phyloP scores from a whole-genome alignment of 2,329 filamentous ascomycete species.

The Nakataea oryzae region DNA sequence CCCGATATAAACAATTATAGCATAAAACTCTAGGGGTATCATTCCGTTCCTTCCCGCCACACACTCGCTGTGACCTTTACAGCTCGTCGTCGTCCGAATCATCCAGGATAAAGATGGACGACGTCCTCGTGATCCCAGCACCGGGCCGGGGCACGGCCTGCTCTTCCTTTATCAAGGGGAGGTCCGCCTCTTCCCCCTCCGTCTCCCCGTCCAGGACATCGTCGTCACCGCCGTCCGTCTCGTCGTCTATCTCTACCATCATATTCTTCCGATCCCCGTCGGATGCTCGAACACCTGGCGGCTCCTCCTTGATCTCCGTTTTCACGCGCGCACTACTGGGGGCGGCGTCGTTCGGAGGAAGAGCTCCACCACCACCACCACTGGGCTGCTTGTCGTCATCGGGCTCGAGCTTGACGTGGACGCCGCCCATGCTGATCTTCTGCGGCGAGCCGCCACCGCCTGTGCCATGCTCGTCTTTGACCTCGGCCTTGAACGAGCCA shows the following conservation, averaged over 20 bases:
- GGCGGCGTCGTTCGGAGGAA: background rate
- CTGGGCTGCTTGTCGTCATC: background rate
- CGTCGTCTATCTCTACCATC: constrained; percentile 3
- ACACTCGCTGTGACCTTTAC: background rate
- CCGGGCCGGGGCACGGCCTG: background rate
- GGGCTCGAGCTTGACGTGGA: constrained; percentile 6
- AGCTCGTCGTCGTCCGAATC: constrained; percentile 2
- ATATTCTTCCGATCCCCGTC: background rate
- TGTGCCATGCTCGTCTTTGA: constrained; percentile 3
- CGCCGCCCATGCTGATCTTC: too few relatives aligned
- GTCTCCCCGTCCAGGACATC: background rate
- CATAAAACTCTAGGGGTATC: background rate
- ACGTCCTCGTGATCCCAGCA: background rate
- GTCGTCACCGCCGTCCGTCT: constrained; percentile 1
- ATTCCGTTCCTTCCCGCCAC: background rate
- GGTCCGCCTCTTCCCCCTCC: constrained; percentile 1
- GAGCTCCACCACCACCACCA: background rate
- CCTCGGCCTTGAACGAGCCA: constrained; percentile 4
- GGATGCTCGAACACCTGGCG: background rate
- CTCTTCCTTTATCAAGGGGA: background rate
- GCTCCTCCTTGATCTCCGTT: background rate
- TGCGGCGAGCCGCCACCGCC: background rate
- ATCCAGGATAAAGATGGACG: background rate
- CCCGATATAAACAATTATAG: too few relatives aligned
- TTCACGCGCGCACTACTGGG: background rate